Evolutionary conservation across 768 basidiomycete genomes (phyloP), one percentile per base, ranked within the genome.

Genomic region (Pulveroboletus ravenelii): DNA sequence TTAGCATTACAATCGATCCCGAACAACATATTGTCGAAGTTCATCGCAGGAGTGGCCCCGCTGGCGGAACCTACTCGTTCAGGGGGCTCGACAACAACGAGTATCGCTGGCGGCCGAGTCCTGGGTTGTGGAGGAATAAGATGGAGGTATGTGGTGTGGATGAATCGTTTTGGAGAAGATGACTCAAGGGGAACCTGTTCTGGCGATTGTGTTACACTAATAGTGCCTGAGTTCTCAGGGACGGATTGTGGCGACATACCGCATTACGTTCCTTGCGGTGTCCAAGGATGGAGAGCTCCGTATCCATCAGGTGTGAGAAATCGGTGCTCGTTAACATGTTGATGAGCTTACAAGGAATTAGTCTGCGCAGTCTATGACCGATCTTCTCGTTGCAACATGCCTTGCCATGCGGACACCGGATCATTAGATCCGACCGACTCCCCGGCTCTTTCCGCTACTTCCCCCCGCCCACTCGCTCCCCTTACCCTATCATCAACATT

Each of bases 241-340:
- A 35, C 55, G 54, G n/a, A 47, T 67, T 10, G 54, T 69, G 23
- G 66, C 66, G 1, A 66, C 65, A 10, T 67, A 69, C 44, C 66
- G 66, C 17, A 53, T 64, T 18, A 67, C 63, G 23, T 39, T 52
- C 10, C 57, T 67, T 51, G 68, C 66, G 12, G 29, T 68, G 30
- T 58, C 45, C 34, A 67, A 69, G 45, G 66, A 67, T 36, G 66
- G 66, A 4, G 68, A 66, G 31, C 64, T 67, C 6, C 44, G 60
- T 17, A 56, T 67, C 23, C 17, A 68, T 48, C 58, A 67, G 55
- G 66, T 67, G 52, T n/a, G 62, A 51, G 20, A 43, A 18, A 40
- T 41, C 15, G 6, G 10, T 25, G 18, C 2, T 13, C 9, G 34
- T 30, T n/a, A 7, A 18, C 10, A 4, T 10, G 23, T 20, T 47